Percentiles rank a stretch among this genome's conserved stretches.
phyloP scores from a whole-genome alignment of 306 rosid genomes.

The Hippophae tibetana region DNA sequence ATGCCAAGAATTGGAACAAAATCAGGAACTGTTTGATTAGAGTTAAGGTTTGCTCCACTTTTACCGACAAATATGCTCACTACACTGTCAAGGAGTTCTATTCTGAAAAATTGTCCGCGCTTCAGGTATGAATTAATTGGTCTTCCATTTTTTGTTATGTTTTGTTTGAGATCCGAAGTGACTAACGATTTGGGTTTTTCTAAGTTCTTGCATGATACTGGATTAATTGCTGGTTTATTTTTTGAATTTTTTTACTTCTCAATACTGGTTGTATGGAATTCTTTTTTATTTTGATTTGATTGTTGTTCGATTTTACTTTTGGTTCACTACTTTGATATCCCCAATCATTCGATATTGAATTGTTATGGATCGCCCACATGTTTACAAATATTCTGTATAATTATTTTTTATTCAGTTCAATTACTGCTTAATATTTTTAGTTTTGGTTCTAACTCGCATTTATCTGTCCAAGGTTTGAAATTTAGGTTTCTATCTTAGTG shows the following conservation, averaged over 20 bases:
- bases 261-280: background rate
- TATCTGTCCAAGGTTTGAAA: too few relatives aligned
- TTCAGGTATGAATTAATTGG: constrained; percentile 47
- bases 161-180: background rate
- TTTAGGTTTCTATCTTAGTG: too few relatives aligned
- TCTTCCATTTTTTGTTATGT: background rate
- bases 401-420: background rate
- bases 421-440: too few relatives aligned
- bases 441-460: too few relatives aligned
- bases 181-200: background rate
- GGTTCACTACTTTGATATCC: background rate
- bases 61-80: background rate
- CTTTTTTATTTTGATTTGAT: background rate
- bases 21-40: constrained; percentile 53
- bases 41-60: constrained; percentile 40
- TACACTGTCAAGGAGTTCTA: constrained; percentile 23
- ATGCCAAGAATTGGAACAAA: constrained; percentile 41
- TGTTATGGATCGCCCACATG: too few relatives aligned
- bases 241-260: background rate
- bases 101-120: constrained; percentile 29
- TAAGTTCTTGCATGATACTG: constrained; percentile 2
- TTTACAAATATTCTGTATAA: background rate
- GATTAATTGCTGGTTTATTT: background rate
- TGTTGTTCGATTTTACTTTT: background rate
- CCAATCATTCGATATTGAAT: background rate